A percentile compares a stretch with the other conserved stretches of the same genome.
Evolutionary conservation across 345 rosid genomes (phyloP).

Genomic region (Aethionema arabicum): DNA sequence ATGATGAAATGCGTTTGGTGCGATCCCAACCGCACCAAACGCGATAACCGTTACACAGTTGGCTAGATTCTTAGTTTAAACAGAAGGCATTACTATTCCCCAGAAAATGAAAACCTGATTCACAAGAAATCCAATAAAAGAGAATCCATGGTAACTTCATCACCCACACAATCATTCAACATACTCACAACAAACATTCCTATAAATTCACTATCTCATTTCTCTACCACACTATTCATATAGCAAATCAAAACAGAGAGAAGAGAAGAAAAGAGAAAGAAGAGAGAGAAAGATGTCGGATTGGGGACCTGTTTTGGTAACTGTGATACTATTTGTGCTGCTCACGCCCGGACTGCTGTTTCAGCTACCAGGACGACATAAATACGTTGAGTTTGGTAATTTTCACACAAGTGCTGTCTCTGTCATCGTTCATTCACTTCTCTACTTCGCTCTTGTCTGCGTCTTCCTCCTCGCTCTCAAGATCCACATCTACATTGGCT

Average conservation of each 20-base stretch:
- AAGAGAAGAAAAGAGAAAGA: background rate
- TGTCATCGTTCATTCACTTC: slow-evolving; percentile 56
- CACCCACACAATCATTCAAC: slow-evolving; percentile 7
- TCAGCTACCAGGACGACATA: slow-evolving; percentile 63
- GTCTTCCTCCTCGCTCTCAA: slow-evolving; percentile 59
- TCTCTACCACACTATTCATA: slow-evolving; percentile 1
- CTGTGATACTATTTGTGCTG: slow-evolving; percentile 66
- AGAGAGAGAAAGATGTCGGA: slow-evolving; percentile 49
- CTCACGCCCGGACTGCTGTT: slow-evolving; percentile 67
- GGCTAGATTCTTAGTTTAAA: slow-evolving; percentile 21
- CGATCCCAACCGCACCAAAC: too few species aligned
- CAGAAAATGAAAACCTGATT: slow-evolving; percentile 29
- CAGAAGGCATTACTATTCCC: slow-evolving; percentile 27
- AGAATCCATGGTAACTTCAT: slow-evolving; percentile 34
- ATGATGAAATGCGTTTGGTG: too few species aligned
- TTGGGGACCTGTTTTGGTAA: slow-evolving; percentile 77
- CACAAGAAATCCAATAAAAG: slow-evolving; percentile 20
- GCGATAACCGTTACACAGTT: background rate
- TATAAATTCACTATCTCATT: slow-evolving; percentile 20
- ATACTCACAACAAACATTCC: slow-evolving; percentile 11
- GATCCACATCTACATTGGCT: slow-evolving; percentile 56
- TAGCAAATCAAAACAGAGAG: slow-evolving; percentile 18
- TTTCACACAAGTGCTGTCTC: slow-evolving; percentile 67
- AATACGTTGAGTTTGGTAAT: slow-evolving; percentile 59
- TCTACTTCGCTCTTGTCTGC: slow-evolving; percentile 59